These are phyloP conservation scores for Kuraishia floccosa DNA, from an alignment of 805 yeast species.

Conservation along the genomic window DNA sequence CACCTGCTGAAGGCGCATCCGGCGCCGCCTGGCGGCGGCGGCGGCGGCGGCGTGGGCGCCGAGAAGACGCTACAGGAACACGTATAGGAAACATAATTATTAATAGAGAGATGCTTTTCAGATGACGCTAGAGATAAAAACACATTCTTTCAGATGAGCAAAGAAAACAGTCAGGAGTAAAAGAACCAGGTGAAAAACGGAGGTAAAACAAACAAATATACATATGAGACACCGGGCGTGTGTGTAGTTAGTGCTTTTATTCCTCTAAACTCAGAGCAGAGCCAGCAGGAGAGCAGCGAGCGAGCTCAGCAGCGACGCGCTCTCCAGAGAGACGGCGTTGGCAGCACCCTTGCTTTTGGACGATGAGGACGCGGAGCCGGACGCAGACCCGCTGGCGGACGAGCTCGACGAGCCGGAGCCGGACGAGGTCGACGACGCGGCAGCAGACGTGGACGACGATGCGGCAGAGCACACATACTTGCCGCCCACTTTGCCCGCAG, in stretches of 20 bases:
- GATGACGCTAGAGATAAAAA: too few species aligned
- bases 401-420: conserved; percentile 15
- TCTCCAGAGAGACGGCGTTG: conserved; percentile 7
- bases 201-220: too few species aligned
- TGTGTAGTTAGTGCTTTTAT: too few species aligned
- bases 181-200: too few species aligned
- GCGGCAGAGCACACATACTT: conserved; percentile 66
- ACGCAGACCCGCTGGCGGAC: conserved; percentile 16
- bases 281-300: conserved; percentile 39
- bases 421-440: conserved; percentile 13
- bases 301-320: conserved; percentile 33
- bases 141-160: too few species aligned
- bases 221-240: too few species aligned
- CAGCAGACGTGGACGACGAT: conserved; percentile 33
- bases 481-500: conserved; percentile 84
- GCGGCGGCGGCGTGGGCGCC: too few species aligned
- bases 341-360: conserved; percentile 18
- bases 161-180: too few species aligned
- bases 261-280: conserved; percentile 39
- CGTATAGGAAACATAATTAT: too few species aligned
- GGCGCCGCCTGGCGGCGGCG: too few species aligned
- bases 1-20: conserved; percentile 24
- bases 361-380: conserved; percentile 24
- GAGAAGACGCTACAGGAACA: too few species aligned
- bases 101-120: too few species aligned